These are phyloP conservation scores for Solanum neorickii DNA, from an alignment of 257 asterid species.

Conservation along the genomic window DNA sequence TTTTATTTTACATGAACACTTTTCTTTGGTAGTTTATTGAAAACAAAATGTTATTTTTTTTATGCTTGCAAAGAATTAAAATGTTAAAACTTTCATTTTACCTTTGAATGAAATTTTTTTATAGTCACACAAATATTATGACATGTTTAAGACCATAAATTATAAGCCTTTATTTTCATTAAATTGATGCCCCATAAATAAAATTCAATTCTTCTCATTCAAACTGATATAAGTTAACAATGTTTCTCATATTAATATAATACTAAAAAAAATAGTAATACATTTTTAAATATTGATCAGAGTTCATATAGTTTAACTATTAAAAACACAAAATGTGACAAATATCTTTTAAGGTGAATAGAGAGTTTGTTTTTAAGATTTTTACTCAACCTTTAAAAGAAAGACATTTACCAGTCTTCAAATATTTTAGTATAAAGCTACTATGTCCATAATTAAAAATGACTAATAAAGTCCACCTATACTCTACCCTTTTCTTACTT, in stretches of 20 bases:
- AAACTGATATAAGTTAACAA: not conserved
- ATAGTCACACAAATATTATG: not conserved
- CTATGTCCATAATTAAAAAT: not conserved
- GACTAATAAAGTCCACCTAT: not conserved
- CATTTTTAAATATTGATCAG: no score
- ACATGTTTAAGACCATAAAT: not conserved
- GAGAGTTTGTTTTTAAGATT: not conserved
- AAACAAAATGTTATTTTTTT: no score
- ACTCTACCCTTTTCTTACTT: no score
- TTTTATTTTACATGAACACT: not conserved
- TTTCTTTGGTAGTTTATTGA: not conserved
- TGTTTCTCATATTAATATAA: no score
- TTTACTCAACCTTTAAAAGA: not conserved
- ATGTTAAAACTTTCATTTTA: not conserved
- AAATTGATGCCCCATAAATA: not conserved
- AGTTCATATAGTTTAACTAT: not conserved
- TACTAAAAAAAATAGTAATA: no score
- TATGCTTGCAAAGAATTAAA: not conserved
- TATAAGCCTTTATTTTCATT: not conserved
- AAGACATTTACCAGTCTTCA: not conserved
- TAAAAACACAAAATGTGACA: accelerated
- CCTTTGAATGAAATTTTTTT: accelerated
- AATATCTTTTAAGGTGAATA: no score
- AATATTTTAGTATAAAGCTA: not conserved
- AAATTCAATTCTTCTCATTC: not conserved